Evolutionary conservation across 495 filamentous ascomycete species (phyloP).

Genomic region (Thermothielavioides terrestris): DNA sequence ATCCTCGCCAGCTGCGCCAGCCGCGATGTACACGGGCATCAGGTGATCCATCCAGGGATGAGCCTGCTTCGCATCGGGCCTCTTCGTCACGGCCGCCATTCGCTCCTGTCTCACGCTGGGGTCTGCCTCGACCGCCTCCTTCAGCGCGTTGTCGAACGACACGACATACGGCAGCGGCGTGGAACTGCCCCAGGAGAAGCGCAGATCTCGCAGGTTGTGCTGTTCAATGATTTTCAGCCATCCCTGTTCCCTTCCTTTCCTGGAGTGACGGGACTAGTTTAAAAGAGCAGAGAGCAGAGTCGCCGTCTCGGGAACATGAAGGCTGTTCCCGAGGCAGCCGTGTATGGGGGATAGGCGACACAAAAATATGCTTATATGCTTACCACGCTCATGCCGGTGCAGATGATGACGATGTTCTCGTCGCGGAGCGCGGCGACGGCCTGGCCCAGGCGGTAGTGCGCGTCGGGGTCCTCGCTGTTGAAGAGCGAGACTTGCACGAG

Average conservation of each 20-base stretch:
- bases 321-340: too few relatives aligned
- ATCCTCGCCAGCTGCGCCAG: slow-evolving; percentile 61
- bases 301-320: too few relatives aligned
- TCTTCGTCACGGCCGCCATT: slow-evolving; percentile 51
- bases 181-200: slow-evolving; percentile 36
- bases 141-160: slow-evolving; percentile 71
- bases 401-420: slow-evolving; percentile 64
- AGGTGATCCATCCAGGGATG: slow-evolving; percentile 76
- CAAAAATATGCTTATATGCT: too few relatives aligned
- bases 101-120: slow-evolving; percentile 49
- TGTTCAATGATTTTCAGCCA: too few relatives aligned
- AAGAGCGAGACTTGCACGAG: slow-evolving; percentile 77
- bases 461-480: slow-evolving; percentile 54
- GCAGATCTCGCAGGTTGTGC: slow-evolving; percentile 71
- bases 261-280: too few relatives aligned
- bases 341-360: too few relatives aligned
- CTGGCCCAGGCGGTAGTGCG: slow-evolving; percentile 64
- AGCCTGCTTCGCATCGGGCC: slow-evolving; percentile 62
- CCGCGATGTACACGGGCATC: slow-evolving; percentile 66
- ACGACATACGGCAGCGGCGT: slow-evolving; percentile 55
- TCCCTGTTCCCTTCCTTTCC: too few relatives aligned
- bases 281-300: too few relatives aligned
- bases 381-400: slow-evolving; percentile 80
- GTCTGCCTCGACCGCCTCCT: slow-evolving; percentile 52
- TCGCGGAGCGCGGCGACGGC: slow-evolving; percentile 61